Conservation (phyloP, 768 basidiomycete species). For the Termitomyces sp. region DNA sequence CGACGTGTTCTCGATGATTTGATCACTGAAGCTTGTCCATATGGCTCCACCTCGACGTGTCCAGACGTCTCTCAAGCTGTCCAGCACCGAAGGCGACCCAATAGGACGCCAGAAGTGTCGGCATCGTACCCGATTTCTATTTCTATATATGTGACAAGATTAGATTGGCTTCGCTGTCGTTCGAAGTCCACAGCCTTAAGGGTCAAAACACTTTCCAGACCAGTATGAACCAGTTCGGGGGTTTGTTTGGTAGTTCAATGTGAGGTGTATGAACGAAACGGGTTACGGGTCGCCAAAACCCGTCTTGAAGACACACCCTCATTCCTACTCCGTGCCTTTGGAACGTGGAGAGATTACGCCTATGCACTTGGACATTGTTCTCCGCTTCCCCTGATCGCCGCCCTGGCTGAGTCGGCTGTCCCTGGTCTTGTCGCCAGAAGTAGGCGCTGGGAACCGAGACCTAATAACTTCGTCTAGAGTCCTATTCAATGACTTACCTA, state of each 20-base stretch:
- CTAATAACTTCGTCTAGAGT: too few species aligned
- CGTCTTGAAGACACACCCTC: not conserved
- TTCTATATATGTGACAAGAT: conserved; percentile 8
- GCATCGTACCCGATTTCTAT: conserved; percentile 8
- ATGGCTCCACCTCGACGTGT: not conserved
- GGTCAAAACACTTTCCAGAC: conserved; percentile 6
- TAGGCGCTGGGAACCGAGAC: too few species aligned
- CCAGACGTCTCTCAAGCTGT: not conserved
- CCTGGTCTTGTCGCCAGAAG: too few species aligned
- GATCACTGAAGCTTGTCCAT: conserved; percentile 3
- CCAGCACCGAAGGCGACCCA: not conserved
- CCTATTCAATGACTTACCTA: too few species aligned
- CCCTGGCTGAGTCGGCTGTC: not conserved
- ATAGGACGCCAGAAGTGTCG: not conserved
- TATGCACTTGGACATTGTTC: not conserved
- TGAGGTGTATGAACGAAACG: not conserved
- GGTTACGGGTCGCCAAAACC: conserved; percentile 2
- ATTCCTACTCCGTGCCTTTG: not conserved
- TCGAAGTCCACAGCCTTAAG: not conserved
- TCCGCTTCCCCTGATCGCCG: not conserved
- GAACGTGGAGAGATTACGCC: not conserved
- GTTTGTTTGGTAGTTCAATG: not conserved
- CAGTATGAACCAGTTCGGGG: not conserved
- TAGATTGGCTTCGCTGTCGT: conserved; percentile 12
- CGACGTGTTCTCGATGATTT: conserved; percentile 4